Conservation (phyloP, 306 rosid species). For the Gastrolobium bilobum region DNA sequence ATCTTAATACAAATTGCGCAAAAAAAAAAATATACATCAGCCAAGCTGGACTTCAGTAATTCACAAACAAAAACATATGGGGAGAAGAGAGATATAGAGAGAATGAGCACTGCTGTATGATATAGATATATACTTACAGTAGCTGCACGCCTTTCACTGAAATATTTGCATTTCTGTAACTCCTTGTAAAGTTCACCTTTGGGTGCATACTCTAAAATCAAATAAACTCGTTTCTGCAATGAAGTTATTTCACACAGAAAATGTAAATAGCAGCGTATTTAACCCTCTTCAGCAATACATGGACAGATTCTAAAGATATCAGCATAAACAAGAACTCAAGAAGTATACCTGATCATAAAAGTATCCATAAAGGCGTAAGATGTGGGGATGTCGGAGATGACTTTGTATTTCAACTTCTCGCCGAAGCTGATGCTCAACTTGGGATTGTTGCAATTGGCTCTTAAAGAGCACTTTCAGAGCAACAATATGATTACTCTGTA, state of each 20-base stretch:
- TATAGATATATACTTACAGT: conserved; percentile 71
- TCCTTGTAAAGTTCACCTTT: conserved; percentile 99
- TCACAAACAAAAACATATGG: background rate
- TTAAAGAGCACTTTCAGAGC: conserved; percentile 96
- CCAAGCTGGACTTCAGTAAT: background rate
- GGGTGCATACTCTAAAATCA: conserved; percentile 96
- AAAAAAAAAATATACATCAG: background rate
- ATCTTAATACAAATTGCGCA: background rate
- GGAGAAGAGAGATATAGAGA: background rate
- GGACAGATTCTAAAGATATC: background rate
- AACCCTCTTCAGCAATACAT: background rate
- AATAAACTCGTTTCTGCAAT: conserved; percentile 93
- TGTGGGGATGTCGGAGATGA: conserved; percentile 97
- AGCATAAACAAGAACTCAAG: conserved; percentile 20
- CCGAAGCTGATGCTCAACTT: conserved; percentile 98
- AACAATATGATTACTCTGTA: conserved; percentile 95
- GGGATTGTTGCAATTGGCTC: conserved; percentile 98
- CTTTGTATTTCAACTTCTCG: conserved; percentile 98
- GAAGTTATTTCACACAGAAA: conserved; percentile 3
- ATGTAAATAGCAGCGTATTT: conserved; percentile 32
- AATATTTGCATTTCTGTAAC: conserved; percentile 93
- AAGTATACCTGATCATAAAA: conserved; percentile 87
- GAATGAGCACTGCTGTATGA: background rate
- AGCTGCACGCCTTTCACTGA: conserved; percentile 99
- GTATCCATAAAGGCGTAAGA: conserved; percentile 93